Evolutionary conservation across 257 asterid species (phyloP).

Genomic region (Capsicum chinense): DNA sequence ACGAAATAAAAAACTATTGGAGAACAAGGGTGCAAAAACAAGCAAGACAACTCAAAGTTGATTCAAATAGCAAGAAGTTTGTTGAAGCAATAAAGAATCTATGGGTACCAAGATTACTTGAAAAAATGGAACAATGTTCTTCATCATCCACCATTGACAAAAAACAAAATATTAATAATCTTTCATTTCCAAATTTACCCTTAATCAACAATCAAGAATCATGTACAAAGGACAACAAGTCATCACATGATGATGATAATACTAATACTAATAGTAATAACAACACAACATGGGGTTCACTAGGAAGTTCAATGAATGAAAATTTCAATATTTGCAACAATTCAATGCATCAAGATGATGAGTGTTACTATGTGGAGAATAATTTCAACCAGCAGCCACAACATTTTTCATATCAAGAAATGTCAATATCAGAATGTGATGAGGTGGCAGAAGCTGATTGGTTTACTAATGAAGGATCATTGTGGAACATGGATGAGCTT

Average conservation of each 20-base stretch:
- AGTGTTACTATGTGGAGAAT: slow-evolving; percentile 47
- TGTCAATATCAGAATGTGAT: slow-evolving; percentile 45
- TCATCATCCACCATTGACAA: slow-evolving; percentile 42
- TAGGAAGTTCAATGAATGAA: background rate
- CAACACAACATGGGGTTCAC: background rate
- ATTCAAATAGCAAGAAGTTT: slow-evolving; percentile 75
- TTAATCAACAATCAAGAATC: slow-evolving; percentile 31
- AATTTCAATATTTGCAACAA: slow-evolving; percentile 14
- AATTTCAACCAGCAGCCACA: slow-evolving; percentile 39
- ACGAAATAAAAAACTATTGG: slow-evolving; percentile 91
- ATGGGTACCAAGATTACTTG: slow-evolving; percentile 78
- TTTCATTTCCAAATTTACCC: slow-evolving; percentile 29
- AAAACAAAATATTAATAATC: slow-evolving; percentile 31
- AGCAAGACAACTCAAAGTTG: slow-evolving; percentile 75
- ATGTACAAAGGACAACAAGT: background rate
- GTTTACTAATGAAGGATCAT: slow-evolving; percentile 50
- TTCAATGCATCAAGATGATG: slow-evolving; percentile 31
- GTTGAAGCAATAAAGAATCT: slow-evolving; percentile 61
- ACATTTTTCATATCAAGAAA: slow-evolving; percentile 38
- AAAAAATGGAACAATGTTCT: slow-evolving; percentile 57
- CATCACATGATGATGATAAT: background rate
- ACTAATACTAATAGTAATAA: background rate
- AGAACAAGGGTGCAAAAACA: slow-evolving; percentile 89
- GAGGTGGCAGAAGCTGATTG: slow-evolving; percentile 57
- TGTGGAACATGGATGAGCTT: slow-evolving; percentile 68